Evolutionary conservation across 1,284 basidiomycete genomes (phyloP).

Genomic region (Irpex sp.): DNA sequence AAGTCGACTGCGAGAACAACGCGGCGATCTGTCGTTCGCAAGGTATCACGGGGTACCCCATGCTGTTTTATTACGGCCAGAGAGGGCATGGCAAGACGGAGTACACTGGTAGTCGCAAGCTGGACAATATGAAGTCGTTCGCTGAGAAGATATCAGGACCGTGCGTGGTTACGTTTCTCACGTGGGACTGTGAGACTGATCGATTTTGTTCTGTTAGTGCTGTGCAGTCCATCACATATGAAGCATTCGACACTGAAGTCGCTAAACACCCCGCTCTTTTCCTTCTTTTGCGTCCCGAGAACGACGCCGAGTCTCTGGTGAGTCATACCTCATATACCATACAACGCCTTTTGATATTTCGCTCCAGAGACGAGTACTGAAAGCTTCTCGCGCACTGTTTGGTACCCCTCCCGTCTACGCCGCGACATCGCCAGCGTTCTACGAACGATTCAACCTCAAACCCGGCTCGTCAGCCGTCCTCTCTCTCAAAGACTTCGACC

Average conservation of each 20-base stretch:
- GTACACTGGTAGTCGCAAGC: constrained; percentile 65
- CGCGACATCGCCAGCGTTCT: constrained; percentile 43
- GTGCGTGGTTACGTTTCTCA: constrained; percentile 13
- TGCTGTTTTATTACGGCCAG: constrained; percentile 61
- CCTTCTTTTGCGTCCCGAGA: constrained; percentile 61
- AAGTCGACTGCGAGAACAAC: constrained; percentile 84
- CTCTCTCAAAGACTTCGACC: constrained; percentile 71
- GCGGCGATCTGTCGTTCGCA: constrained; percentile 61
- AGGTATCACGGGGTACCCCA: constrained; percentile 77
- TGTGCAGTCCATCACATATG: constrained; percentile 43
- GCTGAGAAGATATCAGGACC: constrained; percentile 53
- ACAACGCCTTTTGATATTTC: background rate
- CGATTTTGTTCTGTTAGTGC: constrained; percentile 16
- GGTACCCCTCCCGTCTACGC: constrained; percentile 69
- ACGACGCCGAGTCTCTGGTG: constrained; percentile 41
- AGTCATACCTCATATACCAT: constrained; percentile 10
- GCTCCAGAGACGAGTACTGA: constrained; percentile 40
- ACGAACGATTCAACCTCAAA: constrained; percentile 50
- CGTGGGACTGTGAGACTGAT: constrained; percentile 9
- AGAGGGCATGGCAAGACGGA: constrained; percentile 50
- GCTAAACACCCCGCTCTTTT: constrained; percentile 65
- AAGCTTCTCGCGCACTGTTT: constrained; percentile 56
- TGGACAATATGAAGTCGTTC: constrained; percentile 70
- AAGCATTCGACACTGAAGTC: constrained; percentile 50
- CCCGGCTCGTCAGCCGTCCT: constrained; percentile 53